Percentiles rank a stretch among this genome's conserved stretches.
Evolutionary conservation across 129 eudicot genomes (phyloP).

Genomic region (Heracleum sosnowskyi): DNA sequence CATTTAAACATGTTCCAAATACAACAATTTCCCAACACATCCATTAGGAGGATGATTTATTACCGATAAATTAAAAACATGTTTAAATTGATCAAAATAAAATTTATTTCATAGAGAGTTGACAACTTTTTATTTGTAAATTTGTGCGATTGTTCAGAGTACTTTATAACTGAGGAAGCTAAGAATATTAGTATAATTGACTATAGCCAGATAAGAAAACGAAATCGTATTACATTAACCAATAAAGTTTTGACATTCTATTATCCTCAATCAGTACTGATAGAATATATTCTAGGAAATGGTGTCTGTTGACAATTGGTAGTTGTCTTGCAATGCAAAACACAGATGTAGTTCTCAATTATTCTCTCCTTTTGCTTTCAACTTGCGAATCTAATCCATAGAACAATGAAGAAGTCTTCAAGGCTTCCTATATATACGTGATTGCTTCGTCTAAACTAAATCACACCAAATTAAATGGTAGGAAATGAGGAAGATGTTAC

Average conservation of each 20-base stretch:
- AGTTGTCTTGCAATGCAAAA: neutral
- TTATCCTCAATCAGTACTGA: neutral
- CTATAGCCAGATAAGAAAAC: neutral
- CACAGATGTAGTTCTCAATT: neutral
- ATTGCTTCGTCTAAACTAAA: neutral
- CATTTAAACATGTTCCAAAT: neutral
- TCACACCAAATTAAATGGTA: neutral
- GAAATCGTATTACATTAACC: neutral
- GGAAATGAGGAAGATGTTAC: neutral
- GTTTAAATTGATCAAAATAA: too few species aligned
- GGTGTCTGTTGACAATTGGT: slow-evolving; percentile 1
- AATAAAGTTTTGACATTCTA: slow-evolving; percentile 3
- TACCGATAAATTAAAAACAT: neutral
- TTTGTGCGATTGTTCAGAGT: neutral
- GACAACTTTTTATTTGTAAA: neutral
- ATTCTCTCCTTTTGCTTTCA: slow-evolving; percentile 1
- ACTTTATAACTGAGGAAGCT: neutral
- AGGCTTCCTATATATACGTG: neutral
- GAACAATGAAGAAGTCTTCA: neutral
- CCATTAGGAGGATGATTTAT: neutral
- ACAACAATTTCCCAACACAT: too few species aligned
- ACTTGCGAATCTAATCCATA: neutral
- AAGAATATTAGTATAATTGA: neutral
- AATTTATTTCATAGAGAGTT: neutral
- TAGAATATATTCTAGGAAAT: neutral